Conservation (phyloP, 2,329 filamentous ascomycete genomes). For the Colletotrichum sp. region DNA sequence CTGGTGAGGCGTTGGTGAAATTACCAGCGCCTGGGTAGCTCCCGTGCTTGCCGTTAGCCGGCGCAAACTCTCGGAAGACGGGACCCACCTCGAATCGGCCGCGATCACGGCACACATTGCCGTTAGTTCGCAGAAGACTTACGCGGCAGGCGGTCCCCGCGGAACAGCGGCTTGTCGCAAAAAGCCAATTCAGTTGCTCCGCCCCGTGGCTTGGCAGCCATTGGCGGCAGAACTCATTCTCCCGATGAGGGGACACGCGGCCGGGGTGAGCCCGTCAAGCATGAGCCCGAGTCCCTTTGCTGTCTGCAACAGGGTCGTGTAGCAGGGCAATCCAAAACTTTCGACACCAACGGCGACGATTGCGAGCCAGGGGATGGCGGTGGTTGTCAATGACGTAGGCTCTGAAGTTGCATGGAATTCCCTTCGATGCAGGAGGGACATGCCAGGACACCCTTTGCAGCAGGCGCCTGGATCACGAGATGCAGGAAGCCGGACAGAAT, state of each 20-base stretch:
- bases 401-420: neutral
- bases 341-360: neutral
- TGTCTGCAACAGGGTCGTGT: neutral
- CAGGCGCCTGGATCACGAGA: neutral
- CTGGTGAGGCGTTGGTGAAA: neutral
- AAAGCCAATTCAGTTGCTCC: neutral
- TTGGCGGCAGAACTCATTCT: neutral
- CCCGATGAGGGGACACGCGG: neutral
- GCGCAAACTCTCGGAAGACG: neutral
- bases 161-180: neutral
- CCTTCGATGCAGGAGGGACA: neutral
- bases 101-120: neutral
- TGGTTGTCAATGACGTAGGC: neutral
- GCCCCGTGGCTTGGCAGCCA: neutral
- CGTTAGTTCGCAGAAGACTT: neutral
- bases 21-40: neutral
- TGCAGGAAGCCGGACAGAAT: neutral
- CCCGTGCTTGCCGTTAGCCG: neutral
- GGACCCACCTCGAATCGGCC: neutral
- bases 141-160: neutral
- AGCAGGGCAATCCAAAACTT: neutral
- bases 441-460: neutral
- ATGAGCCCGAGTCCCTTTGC: neutral
- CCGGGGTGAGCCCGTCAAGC: conserved; percentile 2
- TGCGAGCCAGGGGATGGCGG: neutral